Evolutionary conservation across 177 flowering plant genomes (phyloP).

Genomic region (Tripterygium wilfordii): DNA sequence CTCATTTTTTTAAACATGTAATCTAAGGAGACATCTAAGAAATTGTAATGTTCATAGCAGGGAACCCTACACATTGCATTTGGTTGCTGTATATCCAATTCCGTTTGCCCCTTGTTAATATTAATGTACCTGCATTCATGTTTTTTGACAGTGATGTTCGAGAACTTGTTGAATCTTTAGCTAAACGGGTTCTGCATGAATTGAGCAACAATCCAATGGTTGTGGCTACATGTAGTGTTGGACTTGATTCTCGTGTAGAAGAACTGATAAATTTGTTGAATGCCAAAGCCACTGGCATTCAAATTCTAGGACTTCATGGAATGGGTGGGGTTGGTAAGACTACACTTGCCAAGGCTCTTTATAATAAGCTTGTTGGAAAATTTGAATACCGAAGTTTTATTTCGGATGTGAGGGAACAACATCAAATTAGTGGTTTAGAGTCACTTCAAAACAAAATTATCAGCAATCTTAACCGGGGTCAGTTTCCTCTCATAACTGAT

Average conservation of each 20-base stretch:
- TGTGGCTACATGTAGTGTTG: slow-evolving; percentile 28
- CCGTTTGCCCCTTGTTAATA: no score
- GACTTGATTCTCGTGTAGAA: slow-evolving; percentile 22
- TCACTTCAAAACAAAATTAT: slow-evolving; percentile 25
- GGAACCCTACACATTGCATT: no score
- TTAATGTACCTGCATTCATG: neutral
- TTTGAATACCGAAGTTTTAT: slow-evolving; percentile 32
- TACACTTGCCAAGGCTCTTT: slow-evolving; percentile 44
- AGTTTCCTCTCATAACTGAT: neutral
- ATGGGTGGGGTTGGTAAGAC: slow-evolving; percentile 56
- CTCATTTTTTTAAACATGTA: no score
- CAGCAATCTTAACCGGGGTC: slow-evolving; percentile 13
- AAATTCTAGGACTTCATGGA: slow-evolving; percentile 30
- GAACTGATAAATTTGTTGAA: slow-evolving; percentile 19
- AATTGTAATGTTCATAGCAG: no score
- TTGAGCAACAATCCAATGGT: slow-evolving; percentile 27
- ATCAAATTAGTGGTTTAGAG: slow-evolving; percentile 12
- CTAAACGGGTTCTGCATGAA: slow-evolving; percentile 22
- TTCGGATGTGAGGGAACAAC: slow-evolving; percentile 26
- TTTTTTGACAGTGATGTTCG: slow-evolving; percentile 15
- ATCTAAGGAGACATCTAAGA: no score
- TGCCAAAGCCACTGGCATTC: slow-evolving; percentile 12
- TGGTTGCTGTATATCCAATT: no score
- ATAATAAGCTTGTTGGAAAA: slow-evolving; percentile 19
- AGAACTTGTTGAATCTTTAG: slow-evolving; percentile 16